Evolutionary conservation across 768 basidiomycete species (phyloP), one percentile per base, ranked within the genome.

Genomic region (Hypsizygus marmoreus): DNA sequence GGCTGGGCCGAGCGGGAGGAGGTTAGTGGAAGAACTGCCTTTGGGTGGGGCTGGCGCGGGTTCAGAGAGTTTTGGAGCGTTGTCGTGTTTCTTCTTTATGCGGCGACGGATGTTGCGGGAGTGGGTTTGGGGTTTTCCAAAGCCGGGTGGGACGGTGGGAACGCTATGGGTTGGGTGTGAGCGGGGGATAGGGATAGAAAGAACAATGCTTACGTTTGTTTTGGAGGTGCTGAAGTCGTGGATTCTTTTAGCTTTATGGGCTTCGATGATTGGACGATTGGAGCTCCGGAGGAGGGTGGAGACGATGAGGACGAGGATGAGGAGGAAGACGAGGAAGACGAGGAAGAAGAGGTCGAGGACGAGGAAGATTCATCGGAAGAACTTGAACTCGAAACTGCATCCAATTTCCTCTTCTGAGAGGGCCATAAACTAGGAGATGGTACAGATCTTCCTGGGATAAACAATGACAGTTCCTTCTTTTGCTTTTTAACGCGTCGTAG

Each of bases 1-100:
- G 2, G n/a, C 16, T 40, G 45, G 11, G 30, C 76, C 75, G 4
- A 81, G 63, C 0, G 76, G 76, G 1, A 75, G 57, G 3, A 67
- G 58, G 55, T 85, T 83, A 5, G 67, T 56, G 4, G 68, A 68
- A 0, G 77, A 74, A 19, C 53, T 58, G 0, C 64, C 65, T 39
- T 58, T 62, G 1, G 63, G 61, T 9, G 60, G 54, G n/a, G 45
- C 38, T 13, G 61, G 39, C 6, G 32, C 23, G 3, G 56, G 51
- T 9, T 39, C 53, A 13, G 46, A 29, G 3, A 42, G 24, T 3
- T 29, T 35, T 6, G 58, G 51, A 31, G 13, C 50, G 51, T 31
- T 68, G 14, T 43, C 68, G 45, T 65, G 60, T 45, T 60, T 56
- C 22, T 55, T 53, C 55, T 53, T 55, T 14, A 54, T 26, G 32